A percentile compares a stretch with the other conserved stretches of the same genome.
These are phyloP conservation scores for Clonostachys rhizophaga DNA, from an alignment of 2,329 filamentous ascomycete species.

Conservation along the genomic window DNA sequence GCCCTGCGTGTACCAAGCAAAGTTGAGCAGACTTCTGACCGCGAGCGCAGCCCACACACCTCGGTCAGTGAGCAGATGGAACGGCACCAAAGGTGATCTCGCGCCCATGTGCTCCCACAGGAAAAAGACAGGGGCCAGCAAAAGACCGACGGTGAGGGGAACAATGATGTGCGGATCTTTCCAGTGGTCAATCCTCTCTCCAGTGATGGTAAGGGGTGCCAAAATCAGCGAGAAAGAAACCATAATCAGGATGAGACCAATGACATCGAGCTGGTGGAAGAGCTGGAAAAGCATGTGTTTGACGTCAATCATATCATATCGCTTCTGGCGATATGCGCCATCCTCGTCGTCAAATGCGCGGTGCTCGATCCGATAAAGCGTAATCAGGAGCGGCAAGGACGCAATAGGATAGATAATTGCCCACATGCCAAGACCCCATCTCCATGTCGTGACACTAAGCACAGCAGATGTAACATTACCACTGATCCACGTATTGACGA, in stretches of 20 bases:
- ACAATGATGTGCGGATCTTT: slow-evolving; percentile 41
- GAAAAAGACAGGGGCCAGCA: slow-evolving; percentile 42
- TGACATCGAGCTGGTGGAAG: slow-evolving; percentile 50
- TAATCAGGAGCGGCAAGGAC: slow-evolving; percentile 46
- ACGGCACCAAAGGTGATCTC: slow-evolving; percentile 49
- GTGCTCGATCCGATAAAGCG: slow-evolving; percentile 25
- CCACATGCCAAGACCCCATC: slow-evolving; percentile 63
- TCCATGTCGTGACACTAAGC: slow-evolving; percentile 45
- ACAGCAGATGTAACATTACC: slow-evolving; percentile 51
- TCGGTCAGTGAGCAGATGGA: slow-evolving; percentile 53
- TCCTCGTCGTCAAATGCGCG: slow-evolving; percentile 6
- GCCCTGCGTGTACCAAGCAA: slow-evolving; percentile 52
- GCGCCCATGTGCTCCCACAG: slow-evolving; percentile 47
- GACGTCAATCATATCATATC: background rate
- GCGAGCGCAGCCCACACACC: slow-evolving; percentile 56
- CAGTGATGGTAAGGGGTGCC: slow-evolving; percentile 49
- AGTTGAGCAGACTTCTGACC: slow-evolving; percentile 43
- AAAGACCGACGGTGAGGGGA: slow-evolving; percentile 44
- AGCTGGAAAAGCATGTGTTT: slow-evolving; percentile 16
- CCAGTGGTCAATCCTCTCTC: slow-evolving; percentile 42
- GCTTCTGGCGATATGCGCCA: background rate
- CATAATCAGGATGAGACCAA: slow-evolving; percentile 41
- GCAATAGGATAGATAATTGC: slow-evolving; percentile 54
- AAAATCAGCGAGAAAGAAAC: slow-evolving; percentile 40
- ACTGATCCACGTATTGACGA: slow-evolving; percentile 61